These are phyloP conservation scores for Lasiosphaeria ovina DNA, from an alignment of 495 filamentous ascomycete species.

Conservation along the genomic window DNA sequence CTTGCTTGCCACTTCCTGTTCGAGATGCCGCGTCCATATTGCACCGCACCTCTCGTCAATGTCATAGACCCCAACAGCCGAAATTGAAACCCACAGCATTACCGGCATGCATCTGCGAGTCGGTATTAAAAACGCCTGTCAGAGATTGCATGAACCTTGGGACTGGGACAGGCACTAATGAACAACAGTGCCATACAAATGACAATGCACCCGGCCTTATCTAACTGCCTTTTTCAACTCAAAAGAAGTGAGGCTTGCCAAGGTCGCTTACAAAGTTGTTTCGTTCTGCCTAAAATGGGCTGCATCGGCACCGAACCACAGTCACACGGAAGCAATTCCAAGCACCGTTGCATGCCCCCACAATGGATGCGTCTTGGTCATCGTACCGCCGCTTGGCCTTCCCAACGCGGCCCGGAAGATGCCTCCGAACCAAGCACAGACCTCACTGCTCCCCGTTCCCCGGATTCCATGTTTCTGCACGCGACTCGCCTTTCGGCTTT, in stretches of 20 bases:
- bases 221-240: neutral
- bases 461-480: slow-evolving; percentile 8
- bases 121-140: slow-evolving; percentile 18
- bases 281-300: slow-evolving; percentile 16
- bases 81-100: slow-evolving; percentile 14
- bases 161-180: slow-evolving; percentile 14
- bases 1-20: neutral
- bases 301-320: neutral
- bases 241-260: slow-evolving; percentile 1
- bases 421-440: slow-evolving; percentile 12
- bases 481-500: neutral
- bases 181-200: neutral
- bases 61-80: neutral
- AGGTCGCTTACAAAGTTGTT: slow-evolving; percentile 1
- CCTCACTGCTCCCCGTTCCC: slow-evolving; percentile 3
- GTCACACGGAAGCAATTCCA: neutral
- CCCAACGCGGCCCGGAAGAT: slow-evolving; percentile 18
- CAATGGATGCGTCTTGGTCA: slow-evolving; percentile 4
- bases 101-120: slow-evolving; percentile 18
- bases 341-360: slow-evolving; percentile 22
- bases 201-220: no score
- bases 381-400: slow-evolving; percentile 1
- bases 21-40: neutral
- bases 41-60: neutral
- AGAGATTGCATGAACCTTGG: slow-evolving; percentile 25